phyloP scores from a whole-genome alignment of 257 asterid species.

The Phtheirospermum japonicum region DNA sequence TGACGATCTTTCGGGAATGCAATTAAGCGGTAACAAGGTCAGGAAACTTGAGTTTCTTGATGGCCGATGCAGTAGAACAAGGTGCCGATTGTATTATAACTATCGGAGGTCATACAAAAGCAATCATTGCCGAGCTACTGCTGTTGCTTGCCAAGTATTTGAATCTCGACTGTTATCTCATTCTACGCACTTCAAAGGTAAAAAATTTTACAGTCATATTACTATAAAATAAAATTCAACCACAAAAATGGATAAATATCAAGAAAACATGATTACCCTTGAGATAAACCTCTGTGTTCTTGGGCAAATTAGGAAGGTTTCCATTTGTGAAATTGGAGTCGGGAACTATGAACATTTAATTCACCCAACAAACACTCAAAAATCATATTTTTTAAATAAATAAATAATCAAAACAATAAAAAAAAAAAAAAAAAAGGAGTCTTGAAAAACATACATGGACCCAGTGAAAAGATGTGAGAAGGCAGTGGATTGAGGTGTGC shows the following conservation, averaged over 20 bases:
- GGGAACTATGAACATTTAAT: slow-evolving; percentile 53
- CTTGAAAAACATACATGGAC: slow-evolving; percentile 67
- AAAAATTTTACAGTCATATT: no score
- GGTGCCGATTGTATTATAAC: slow-evolving; percentile 92
- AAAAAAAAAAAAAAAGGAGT: no score
- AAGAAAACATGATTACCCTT: slow-evolving; percentile 43
- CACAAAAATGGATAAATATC: not conserved
- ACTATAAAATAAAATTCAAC: no score
- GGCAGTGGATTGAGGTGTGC: slow-evolving; percentile 71
- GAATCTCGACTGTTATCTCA: slow-evolving; percentile 83
- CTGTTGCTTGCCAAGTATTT: slow-evolving; percentile 93
- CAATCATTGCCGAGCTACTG: slow-evolving; percentile 97
- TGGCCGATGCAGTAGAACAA: slow-evolving; percentile 89
- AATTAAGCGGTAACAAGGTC: slow-evolving; percentile 96
- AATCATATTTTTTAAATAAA: not conserved
- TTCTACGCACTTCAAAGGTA: slow-evolving; percentile 94
- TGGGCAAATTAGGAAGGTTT: slow-evolving; percentile 89
- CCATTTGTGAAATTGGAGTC: slow-evolving; percentile 94
- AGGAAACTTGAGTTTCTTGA: slow-evolving; percentile 93
- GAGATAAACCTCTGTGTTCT: slow-evolving; percentile 74
- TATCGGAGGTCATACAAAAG: slow-evolving; percentile 97
- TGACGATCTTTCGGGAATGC: slow-evolving; percentile 98
- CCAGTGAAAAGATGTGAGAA: slow-evolving; percentile 64
- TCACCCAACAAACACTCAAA: not conserved
- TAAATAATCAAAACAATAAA: not conserved